These are phyloP conservation scores for Blastocladiella britannica DNA, from an alignment of 192 early-diverging fungal genomes.

Conservation along the genomic window DNA sequence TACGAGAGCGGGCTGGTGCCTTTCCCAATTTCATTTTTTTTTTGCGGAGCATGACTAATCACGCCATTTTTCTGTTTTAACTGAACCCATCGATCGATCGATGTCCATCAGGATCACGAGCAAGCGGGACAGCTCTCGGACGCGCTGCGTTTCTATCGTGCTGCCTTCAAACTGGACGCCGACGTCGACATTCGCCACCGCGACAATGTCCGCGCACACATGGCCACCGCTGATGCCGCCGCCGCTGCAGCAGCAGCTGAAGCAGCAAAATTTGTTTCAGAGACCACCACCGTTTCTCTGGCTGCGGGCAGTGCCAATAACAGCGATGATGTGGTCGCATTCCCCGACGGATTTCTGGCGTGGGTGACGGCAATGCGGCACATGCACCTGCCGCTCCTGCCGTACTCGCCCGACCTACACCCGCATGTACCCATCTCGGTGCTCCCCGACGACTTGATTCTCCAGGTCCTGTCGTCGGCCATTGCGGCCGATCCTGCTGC, in stretches of 20 bases:
- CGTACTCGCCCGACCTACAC: not conserved
- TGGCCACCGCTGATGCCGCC: not conserved
- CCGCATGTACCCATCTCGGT: too few relatives aligned
- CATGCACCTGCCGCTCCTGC: not conserved
- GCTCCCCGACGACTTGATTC: not conserved
- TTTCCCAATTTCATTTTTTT: too few relatives aligned
- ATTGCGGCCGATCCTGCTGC: not conserved
- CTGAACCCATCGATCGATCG: too few relatives aligned
- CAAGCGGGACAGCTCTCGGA: too few relatives aligned
- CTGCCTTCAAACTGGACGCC: not conserved
- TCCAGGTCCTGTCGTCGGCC: not conserved
- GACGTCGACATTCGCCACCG: not conserved
- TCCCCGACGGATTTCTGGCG: not conserved
- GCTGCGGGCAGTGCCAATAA: not conserved
- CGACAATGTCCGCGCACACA: too few relatives aligned
- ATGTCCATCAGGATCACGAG: too few relatives aligned
- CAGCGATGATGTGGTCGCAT: too few relatives aligned
- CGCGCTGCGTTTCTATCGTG: too few relatives aligned
- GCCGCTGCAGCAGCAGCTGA: not conserved
- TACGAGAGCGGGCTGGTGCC: too few relatives aligned
- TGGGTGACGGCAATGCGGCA: not conserved
- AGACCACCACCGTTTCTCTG: not conserved
- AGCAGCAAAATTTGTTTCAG: not conserved
- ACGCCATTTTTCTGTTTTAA: too few relatives aligned
- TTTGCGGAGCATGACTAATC: too few relatives aligned